A percentile compares a stretch with the other conserved stretches of the same genome.
phyloP scores from a whole-genome alignment of 371 early-diverging fungal species.

The Mucor ambiguus region DNA sequence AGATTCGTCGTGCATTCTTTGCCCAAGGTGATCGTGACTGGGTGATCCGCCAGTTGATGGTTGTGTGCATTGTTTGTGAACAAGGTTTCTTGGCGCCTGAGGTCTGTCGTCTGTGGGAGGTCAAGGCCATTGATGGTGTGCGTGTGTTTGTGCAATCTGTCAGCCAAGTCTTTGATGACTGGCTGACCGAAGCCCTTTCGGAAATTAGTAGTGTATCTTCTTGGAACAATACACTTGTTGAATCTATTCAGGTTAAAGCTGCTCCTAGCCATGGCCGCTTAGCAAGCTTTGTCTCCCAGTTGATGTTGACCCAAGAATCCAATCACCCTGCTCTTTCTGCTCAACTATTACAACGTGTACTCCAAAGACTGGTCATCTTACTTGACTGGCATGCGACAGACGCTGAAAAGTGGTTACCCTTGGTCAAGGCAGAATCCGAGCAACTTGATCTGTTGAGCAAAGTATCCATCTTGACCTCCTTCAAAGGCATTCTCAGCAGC shows the following conservation, averaged over 20 bases:
- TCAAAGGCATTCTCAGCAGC: slow-evolving; percentile 30
- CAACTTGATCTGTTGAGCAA: slow-evolving; percentile 33
- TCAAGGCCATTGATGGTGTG: slow-evolving; percentile 24
- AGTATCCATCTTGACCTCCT: slow-evolving; percentile 31
- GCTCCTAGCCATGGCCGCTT: slow-evolving; percentile 1
- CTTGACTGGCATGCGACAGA: slow-evolving; percentile 17
- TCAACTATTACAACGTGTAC: slow-evolving; percentile 17
- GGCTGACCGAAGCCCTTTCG: slow-evolving; percentile 5
- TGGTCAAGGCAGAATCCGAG: slow-evolving; percentile 33
- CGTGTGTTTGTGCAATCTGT: slow-evolving; percentile 27
- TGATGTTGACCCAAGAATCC: slow-evolving; percentile 1
- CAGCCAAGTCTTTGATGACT: slow-evolving; percentile 18
- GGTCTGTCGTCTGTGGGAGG: slow-evolving; percentile 30
- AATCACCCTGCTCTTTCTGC: slow-evolving; percentile 3
- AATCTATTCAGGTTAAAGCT: neutral
- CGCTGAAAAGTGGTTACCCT: slow-evolving; percentile 32
- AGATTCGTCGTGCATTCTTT: neutral
- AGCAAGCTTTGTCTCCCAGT: slow-evolving; percentile 1
- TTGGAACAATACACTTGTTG: slow-evolving; percentile 12
- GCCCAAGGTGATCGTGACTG: slow-evolving; percentile 20
- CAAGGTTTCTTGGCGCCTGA: slow-evolving; percentile 32
- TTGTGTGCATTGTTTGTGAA: slow-evolving; percentile 37
- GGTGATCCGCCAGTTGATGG: slow-evolving; percentile 46
- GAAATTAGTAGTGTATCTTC: neutral
- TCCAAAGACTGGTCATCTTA: slow-evolving; percentile 17